Percentiles rank a stretch among this genome's conserved stretches.
phyloP scores from a whole-genome alignment of 208 protist species.

The Leishmania tropica region DNA sequence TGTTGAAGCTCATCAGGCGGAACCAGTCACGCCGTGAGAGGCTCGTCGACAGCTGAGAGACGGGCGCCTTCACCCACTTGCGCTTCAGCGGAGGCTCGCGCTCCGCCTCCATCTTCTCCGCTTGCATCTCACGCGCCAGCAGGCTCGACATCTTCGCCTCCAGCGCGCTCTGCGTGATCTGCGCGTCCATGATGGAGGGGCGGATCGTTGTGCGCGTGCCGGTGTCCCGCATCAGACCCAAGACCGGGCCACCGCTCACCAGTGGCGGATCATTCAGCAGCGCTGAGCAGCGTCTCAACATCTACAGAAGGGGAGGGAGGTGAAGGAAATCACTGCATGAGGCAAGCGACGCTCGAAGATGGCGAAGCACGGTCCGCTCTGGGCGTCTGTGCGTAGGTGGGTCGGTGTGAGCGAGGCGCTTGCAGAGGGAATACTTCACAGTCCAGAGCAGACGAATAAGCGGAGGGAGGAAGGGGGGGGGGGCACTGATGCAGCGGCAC shows the following conservation, averaged over 20 bases:
- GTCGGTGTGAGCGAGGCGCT: not conserved
- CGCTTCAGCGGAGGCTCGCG: constrained; percentile 56
- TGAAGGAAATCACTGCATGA: not conserved
- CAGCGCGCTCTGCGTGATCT: constrained; percentile 43
- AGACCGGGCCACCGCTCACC: constrained; percentile 13
- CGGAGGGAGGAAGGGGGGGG: not conserved
- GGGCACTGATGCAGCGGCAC: not conserved
- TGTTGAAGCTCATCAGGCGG: constrained; percentile 88
- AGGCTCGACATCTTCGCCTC: constrained; percentile 43
- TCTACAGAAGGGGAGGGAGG: not conserved
- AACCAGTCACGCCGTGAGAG: constrained; percentile 78
- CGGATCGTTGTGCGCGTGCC: constrained; percentile 33
- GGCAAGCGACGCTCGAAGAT: not conserved
- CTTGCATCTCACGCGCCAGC: constrained; percentile 32
- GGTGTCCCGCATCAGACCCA: not conserved
- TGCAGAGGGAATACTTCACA: not conserved
- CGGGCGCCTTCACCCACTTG: constrained; percentile 63
- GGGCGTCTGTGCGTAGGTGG: not conserved
- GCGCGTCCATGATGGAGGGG: constrained; percentile 37
- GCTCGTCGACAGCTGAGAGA: constrained; percentile 68
- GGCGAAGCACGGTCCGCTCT: not conserved
- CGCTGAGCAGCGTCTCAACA: constrained; percentile 8
- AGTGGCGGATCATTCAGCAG: constrained; percentile 15
- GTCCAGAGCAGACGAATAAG: not conserved
- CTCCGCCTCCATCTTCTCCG: constrained; percentile 6